Percentiles rank a stretch among this genome's conserved stretches.
Evolutionary conservation across 1,284 basidiomycete genomes (phyloP).

Genomic region (Rhodotorula sp.): DNA sequence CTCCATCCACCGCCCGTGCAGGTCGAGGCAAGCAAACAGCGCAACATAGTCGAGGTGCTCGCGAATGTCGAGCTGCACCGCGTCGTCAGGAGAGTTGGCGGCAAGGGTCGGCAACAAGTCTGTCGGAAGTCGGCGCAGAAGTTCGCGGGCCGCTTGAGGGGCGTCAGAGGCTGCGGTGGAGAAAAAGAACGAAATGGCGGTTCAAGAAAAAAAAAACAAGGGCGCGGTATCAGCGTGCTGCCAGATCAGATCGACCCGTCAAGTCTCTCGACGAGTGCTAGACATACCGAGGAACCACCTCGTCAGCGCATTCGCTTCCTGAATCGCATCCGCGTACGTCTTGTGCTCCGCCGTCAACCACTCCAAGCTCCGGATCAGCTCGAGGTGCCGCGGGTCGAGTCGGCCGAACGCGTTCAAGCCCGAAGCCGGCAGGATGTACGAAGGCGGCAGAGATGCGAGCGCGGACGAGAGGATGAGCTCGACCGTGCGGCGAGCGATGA

Average conservation of each 20-base stretch:
- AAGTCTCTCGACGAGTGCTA: background rate
- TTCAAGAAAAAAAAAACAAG: background rate
- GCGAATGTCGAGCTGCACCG: constrained; percentile 55
- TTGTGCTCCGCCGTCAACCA: constrained; percentile 74
- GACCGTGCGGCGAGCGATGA: constrained; percentile 78
- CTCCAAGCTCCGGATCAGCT: constrained; percentile 80
- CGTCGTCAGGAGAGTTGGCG: constrained; percentile 53
- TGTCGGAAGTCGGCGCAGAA: constrained; percentile 65
- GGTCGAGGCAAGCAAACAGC: constrained; percentile 50
- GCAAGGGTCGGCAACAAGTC: constrained; percentile 57
- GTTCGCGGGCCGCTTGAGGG: constrained; percentile 64
- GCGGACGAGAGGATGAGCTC: constrained; percentile 68
- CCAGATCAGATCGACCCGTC: background rate
- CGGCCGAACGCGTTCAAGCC: constrained; percentile 43
- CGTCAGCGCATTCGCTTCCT: constrained; percentile 78
- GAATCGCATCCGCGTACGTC: constrained; percentile 73
- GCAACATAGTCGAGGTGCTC: constrained; percentile 49
- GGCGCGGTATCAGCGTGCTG: background rate
- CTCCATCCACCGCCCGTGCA: constrained; percentile 39
- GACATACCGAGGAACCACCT: constrained; percentile 78
- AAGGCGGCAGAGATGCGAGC: constrained; percentile 4
- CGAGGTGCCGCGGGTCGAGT: constrained; percentile 56
- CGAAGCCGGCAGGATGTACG: constrained; percentile 1
- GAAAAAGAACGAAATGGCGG: background rate
- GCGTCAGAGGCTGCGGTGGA: constrained; percentile 63